Evolutionary conservation across 1,284 basidiomycete species (phyloP).

Genomic region (Leccinum proliferum): DNA sequence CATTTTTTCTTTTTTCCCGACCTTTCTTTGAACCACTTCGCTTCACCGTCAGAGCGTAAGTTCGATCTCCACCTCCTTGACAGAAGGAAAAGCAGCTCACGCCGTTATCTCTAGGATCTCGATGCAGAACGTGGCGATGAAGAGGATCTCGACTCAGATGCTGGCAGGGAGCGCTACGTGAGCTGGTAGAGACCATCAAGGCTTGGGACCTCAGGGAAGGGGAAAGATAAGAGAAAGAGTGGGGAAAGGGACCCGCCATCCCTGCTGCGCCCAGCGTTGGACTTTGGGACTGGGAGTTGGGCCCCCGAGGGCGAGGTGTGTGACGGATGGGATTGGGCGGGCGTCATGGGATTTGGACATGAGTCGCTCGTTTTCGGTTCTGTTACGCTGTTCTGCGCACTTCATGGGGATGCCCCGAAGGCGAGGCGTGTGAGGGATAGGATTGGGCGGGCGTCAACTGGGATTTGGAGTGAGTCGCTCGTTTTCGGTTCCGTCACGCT

Average conservation of each 20-base stretch:
- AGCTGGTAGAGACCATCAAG: conserved; percentile 73
- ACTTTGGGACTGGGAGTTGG: conserved; percentile 15
- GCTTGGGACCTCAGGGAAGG: conserved; percentile 57
- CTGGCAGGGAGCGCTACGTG: conserved; percentile 64
- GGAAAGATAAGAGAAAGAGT: conserved; percentile 12
- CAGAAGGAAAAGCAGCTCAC: conserved; percentile 81
- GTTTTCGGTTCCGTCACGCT: too few species aligned
- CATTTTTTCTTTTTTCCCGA: too few species aligned
- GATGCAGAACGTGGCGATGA: conserved; percentile 56
- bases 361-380: too few species aligned
- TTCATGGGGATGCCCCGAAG: too few species aligned
- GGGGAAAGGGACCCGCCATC: neutral
- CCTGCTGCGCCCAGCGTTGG: neutral
- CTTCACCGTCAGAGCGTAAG: conserved; percentile 62
- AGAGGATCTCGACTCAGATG: conserved; percentile 57
- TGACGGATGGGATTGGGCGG: conserved; percentile 56
- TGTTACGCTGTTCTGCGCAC: too few species aligned
- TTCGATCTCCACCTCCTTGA: conserved; percentile 80
- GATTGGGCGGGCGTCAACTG: too few species aligned
- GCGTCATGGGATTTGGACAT: conserved; percentile 24
- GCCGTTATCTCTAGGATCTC: conserved; percentile 68
- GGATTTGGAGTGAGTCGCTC: too few species aligned
- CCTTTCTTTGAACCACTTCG: conserved; percentile 25
- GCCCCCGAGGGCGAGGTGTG: conserved; percentile 21
- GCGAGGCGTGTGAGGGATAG: too few species aligned